Percentiles rank a stretch among this genome's conserved stretches.
Conservation (phyloP, 2,329 filamentous ascomycete species). For the Epichloe sylvatica region DNA sequence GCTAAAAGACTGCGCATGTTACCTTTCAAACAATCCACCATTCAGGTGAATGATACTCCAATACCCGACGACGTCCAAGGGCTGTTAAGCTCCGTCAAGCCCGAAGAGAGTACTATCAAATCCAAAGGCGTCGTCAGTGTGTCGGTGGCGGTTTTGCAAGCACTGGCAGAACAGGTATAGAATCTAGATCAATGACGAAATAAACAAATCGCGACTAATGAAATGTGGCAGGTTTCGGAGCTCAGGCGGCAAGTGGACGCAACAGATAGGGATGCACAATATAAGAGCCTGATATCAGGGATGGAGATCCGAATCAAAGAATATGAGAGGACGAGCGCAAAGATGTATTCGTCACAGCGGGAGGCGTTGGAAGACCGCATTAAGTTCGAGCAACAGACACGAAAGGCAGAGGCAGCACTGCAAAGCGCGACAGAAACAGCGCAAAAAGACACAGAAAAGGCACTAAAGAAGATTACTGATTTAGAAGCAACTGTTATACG, state of each 20-base stretch:
- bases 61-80: slow-evolving; percentile 19
- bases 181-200: background rate
- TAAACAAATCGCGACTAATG: background rate
- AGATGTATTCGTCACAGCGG: slow-evolving; percentile 33
- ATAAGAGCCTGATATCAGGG: slow-evolving; percentile 27
- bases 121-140: slow-evolving; percentile 14
- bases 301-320: slow-evolving; percentile 33
- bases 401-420: slow-evolving; percentile 22
- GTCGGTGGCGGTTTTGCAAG: slow-evolving; percentile 23
- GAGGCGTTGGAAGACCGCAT: slow-evolving; percentile 37
- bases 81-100: slow-evolving; percentile 14
- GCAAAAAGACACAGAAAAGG: slow-evolving; percentile 23
- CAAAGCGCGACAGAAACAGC: slow-evolving; percentile 15
- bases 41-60: slow-evolving; percentile 16
- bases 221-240: slow-evolving; percentile 15
- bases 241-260: slow-evolving; percentile 15
- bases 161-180: slow-evolving; percentile 25
- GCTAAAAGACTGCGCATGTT: slow-evolving; percentile 17
- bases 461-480: slow-evolving; percentile 22
- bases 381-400: slow-evolving; percentile 31
- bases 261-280: slow-evolving; percentile 19
- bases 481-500: slow-evolving; percentile 21
- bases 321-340: slow-evolving; percentile 28
- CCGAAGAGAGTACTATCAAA: slow-evolving; percentile 5
- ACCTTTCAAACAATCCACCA: slow-evolving; percentile 9